A percentile compares a stretch with the other conserved stretches of the same genome.
phyloP scores from a whole-genome alignment of 1,284 basidiomycete genomes.

The Ganoderma boninense region DNA sequence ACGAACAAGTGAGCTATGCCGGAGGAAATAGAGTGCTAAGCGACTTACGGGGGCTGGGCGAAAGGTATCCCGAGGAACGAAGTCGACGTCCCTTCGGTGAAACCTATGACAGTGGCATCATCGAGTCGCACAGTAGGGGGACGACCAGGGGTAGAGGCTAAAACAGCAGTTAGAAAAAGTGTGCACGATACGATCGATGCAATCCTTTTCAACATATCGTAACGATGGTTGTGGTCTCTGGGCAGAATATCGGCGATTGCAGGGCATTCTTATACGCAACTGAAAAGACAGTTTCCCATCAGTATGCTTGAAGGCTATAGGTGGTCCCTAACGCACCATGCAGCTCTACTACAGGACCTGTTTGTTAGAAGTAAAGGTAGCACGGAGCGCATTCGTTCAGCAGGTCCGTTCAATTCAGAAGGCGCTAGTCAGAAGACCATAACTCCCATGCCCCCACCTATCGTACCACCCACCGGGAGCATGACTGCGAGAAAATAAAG shows the following conservation, averaged over 20 bases:
- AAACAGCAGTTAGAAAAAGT: background rate
- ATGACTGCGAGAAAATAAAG: background rate
- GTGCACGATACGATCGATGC: background rate
- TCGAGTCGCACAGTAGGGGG: conserved; percentile 30
- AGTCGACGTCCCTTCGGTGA: conserved; percentile 33
- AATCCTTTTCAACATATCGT: background rate
- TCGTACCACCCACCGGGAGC: background rate
- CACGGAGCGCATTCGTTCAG: background rate
- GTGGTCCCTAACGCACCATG: background rate
- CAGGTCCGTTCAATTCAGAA: background rate
- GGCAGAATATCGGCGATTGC: too few relatives aligned
- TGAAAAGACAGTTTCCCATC: background rate
- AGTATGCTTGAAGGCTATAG: background rate
- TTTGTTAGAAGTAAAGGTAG: background rate
- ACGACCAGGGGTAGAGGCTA: too few relatives aligned
- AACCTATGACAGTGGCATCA: conserved; percentile 22
- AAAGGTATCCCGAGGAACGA: conserved; percentile 64
- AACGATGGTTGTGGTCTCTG: too few relatives aligned
- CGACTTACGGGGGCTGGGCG: conserved; percentile 50
- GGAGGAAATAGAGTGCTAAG: too few relatives aligned
- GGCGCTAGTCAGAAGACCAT: background rate
- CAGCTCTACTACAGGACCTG: background rate
- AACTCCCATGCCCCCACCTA: background rate
- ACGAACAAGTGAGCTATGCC: too few relatives aligned
- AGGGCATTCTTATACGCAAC: background rate